These are phyloP conservation scores for Eucalyptus camaldulensis DNA, from an alignment of 345 rosid genomes.

Conservation along the genomic window DNA sequence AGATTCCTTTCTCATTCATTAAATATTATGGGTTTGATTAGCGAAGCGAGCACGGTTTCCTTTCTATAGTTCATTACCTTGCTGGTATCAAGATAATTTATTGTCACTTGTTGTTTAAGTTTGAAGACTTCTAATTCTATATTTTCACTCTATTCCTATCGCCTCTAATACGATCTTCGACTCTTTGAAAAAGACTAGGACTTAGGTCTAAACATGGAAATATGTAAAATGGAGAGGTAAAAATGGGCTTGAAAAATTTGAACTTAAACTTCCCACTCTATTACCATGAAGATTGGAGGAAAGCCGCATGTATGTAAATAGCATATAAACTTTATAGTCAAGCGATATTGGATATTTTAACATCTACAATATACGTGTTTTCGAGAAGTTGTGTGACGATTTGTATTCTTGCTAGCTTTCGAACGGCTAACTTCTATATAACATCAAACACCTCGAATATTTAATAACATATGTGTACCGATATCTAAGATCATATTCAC, in stretches of 20 bases:
- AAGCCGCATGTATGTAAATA: not conserved
- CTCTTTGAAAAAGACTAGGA: not conserved
- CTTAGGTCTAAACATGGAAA: not conserved
- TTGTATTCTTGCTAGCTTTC: not conserved
- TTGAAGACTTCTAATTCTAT: not conserved
- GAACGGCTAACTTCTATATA: not conserved
- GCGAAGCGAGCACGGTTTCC: not conserved
- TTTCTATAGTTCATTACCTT: not conserved
- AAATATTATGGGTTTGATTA: not conserved
- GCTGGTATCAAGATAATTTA: not conserved
- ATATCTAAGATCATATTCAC: not conserved
- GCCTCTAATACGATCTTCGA: not conserved
- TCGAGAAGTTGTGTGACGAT: not conserved
- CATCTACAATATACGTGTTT: not conserved
- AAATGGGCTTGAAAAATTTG: not conserved
- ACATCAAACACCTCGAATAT: not conserved
- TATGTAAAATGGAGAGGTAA: not conserved
- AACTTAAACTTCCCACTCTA: fast-evolving
- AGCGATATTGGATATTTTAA: too few species aligned
- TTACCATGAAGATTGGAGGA: not conserved
- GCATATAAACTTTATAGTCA: not conserved
- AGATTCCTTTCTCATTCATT: not conserved
- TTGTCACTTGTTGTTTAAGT: not conserved
- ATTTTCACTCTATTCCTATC: not conserved
- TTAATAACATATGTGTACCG: not conserved